These are phyloP conservation scores for Penicillium hesseltinei DNA, from an alignment of 2,329 filamentous ascomycete species.

Conservation along the genomic window DNA sequence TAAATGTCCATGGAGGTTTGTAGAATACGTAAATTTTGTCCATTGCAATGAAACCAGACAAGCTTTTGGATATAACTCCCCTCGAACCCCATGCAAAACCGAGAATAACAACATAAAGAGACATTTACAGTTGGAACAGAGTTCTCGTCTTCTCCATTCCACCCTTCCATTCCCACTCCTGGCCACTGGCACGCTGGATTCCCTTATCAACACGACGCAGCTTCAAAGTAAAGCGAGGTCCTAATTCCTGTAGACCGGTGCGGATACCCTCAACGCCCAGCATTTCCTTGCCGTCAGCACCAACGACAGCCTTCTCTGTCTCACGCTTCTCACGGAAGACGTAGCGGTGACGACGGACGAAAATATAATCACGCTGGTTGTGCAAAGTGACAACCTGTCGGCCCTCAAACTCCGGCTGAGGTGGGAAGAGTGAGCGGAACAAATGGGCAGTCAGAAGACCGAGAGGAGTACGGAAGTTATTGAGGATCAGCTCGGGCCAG, in stretches of 20 bases:
- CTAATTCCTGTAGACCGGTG: conserved; percentile 85
- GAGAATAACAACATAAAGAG: conserved; percentile 14
- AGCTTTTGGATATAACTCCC: conserved; percentile 24
- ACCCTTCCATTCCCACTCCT: conserved; percentile 96
- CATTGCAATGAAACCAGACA: conserved; percentile 6
- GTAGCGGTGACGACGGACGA: conserved; percentile 85
- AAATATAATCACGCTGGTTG: conserved; percentile 96
- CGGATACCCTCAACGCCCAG: conserved; percentile 82
- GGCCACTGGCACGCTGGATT: conserved; percentile 70
- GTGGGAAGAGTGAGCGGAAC: conserved; percentile 77
- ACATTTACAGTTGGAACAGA: conserved; percentile 75
- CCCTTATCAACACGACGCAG: conserved; percentile 87
- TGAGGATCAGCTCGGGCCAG: conserved; percentile 84
- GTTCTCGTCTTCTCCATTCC: conserved; percentile 93
- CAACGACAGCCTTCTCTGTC: conserved; percentile 83
- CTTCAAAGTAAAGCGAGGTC: conserved; percentile 81
- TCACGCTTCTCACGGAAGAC: conserved; percentile 84
- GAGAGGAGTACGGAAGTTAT: conserved; percentile 91
- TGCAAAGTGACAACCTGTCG: conserved; percentile 89
- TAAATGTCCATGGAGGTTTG: neutral
- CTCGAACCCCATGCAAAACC: conserved; percentile 28
- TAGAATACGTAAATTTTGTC: neutral
- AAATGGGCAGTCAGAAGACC: conserved; percentile 83
- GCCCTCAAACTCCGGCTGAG: conserved; percentile 77
- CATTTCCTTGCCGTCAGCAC: conserved; percentile 76